Conservation (phyloP, 176 grass and related monocot genomes). For the Chloris gayana region DNA sequence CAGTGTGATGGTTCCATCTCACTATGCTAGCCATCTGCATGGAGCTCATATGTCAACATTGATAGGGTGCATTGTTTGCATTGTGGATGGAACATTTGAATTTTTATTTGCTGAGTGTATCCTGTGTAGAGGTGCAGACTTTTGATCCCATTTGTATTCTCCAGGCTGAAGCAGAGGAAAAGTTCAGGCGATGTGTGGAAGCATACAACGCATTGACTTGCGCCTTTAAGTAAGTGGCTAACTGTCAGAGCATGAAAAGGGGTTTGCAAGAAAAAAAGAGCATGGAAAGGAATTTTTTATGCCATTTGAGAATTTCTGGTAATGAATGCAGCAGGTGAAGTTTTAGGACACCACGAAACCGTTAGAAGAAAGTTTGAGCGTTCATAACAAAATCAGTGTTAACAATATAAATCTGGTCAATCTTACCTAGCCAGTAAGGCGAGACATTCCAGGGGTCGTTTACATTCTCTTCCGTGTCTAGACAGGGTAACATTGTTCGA, state of each 20-base stretch:
- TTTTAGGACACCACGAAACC: background rate
- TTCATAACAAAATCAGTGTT: background rate
- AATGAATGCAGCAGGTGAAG: background rate
- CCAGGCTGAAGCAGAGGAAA: slow-evolving; percentile 69
- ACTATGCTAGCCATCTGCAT: background rate
- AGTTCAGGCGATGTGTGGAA: slow-evolving; percentile 61
- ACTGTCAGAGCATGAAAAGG: background rate
- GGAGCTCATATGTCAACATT: background rate
- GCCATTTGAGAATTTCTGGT: background rate
- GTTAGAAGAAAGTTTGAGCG: background rate
- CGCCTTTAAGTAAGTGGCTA: slow-evolving; percentile 44
- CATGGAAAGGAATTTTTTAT: background rate
- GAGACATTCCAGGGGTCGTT: background rate
- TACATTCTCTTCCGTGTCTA: background rate
- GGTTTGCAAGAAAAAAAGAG: background rate
- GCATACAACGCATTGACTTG: slow-evolving; percentile 53
- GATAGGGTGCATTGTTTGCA: background rate
- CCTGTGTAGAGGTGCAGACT: background rate
- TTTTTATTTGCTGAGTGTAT: background rate
- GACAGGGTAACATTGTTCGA: background rate
- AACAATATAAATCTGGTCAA: background rate
- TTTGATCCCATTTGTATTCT: background rate
- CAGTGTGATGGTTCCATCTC: background rate
- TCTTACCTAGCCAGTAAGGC: too few relatives aligned
- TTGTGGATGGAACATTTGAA: background rate